A percentile compares a stretch with the other conserved stretches of the same genome.
Evolutionary conservation across 306 rosid species (phyloP).

Genomic region (Hippophae tibetana): DNA sequence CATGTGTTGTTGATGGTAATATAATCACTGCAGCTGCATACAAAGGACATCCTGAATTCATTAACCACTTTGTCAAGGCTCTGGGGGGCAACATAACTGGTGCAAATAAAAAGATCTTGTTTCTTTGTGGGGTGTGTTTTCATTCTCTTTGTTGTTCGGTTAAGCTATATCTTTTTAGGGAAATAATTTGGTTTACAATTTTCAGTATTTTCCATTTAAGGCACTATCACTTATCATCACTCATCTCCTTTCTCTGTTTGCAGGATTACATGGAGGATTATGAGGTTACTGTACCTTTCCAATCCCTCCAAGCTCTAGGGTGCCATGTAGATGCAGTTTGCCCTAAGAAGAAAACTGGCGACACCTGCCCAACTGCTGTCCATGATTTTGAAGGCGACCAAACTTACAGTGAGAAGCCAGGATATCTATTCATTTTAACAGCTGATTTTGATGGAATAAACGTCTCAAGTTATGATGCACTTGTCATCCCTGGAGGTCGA

Average conservation of each 20-base stretch:
- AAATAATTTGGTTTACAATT: background rate
- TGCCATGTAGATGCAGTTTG: slow-evolving; percentile 79
- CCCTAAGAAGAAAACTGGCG: slow-evolving; percentile 73
- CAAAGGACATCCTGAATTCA: slow-evolving; percentile 48
- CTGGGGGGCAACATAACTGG: slow-evolving; percentile 71
- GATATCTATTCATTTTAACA: slow-evolving; percentile 53
- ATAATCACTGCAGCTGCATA: slow-evolving; percentile 49
- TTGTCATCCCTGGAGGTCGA: slow-evolving; percentile 49
- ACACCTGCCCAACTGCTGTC: slow-evolving; percentile 63
- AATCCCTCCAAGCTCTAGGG: slow-evolving; percentile 77
- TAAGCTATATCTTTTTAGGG: slow-evolving; percentile 1
- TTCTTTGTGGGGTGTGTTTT: slow-evolving; percentile 78
- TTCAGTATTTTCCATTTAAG: background rate
- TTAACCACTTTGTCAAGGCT: slow-evolving; percentile 56
- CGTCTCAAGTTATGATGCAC: slow-evolving; percentile 53
- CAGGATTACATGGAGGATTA: slow-evolving; percentile 94
- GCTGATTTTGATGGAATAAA: slow-evolving; percentile 47
- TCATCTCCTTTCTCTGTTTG: slow-evolving; percentile 1
- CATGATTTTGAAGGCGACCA: slow-evolving; percentile 96
- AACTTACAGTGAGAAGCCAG: slow-evolving; percentile 73
- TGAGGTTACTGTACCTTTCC: slow-evolving; percentile 72
- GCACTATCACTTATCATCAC: background rate
- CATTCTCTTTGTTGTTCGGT: background rate
- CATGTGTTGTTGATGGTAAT: slow-evolving; percentile 64
- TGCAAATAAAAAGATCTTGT: slow-evolving; percentile 48